Conservation (phyloP, 345 rosid species). For the Psidium guajava region DNA sequence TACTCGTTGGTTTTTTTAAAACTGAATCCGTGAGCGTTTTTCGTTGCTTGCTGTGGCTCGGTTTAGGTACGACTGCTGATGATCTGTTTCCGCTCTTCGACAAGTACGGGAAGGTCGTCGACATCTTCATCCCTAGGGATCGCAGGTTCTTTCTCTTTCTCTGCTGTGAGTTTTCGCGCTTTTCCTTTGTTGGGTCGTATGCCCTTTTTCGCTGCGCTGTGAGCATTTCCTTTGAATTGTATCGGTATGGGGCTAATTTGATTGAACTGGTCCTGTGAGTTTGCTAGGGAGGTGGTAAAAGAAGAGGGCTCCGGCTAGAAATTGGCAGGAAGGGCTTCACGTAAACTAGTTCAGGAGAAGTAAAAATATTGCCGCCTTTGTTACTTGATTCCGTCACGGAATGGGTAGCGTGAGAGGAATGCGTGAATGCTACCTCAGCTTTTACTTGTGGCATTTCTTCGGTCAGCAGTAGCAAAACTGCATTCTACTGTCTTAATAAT, state of each 20-base stretch:
- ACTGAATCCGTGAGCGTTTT: neutral
- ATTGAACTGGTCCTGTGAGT: neutral
- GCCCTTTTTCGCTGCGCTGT: neutral
- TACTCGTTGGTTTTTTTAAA: neutral
- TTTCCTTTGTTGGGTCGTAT: neutral
- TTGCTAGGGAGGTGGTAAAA: neutral
- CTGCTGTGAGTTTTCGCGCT: neutral
- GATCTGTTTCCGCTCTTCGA: slow-evolving; percentile 63
- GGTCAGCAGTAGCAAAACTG: neutral
- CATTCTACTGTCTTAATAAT: neutral
- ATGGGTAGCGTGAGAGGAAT: neutral
- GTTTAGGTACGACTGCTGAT: slow-evolving; percentile 51
- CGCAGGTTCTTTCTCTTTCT: slow-evolving; percentile 23
- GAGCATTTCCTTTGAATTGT: neutral
- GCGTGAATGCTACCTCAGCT: neutral
- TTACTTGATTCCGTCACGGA: neutral
- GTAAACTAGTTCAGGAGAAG: neutral
- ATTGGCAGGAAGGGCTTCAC: neutral
- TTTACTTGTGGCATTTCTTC: neutral
- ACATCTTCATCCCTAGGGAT: slow-evolving; percentile 56
- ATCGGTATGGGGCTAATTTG: neutral
- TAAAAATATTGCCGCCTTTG: neutral
- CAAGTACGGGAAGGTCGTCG: slow-evolving; percentile 65
- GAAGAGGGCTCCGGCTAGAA: neutral
- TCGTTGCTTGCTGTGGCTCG: neutral